Conservation (phyloP, 2,329 filamentous ascomycete genomes). For the Annulohypoxylon truncatum region DNA sequence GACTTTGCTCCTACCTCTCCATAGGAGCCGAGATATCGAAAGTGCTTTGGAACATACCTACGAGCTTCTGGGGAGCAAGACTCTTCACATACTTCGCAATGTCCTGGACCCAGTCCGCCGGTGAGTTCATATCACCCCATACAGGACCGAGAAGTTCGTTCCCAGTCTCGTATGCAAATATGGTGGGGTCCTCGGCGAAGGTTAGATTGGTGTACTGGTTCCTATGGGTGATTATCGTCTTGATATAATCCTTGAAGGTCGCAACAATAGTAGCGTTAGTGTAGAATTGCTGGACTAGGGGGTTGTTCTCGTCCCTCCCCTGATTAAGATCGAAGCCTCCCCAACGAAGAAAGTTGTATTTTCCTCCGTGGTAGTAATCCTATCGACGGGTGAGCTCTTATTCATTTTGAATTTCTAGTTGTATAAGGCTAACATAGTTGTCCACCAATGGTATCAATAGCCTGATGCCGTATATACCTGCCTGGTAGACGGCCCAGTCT, state of each 20-base stretch:
- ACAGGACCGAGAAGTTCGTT: conserved; percentile 60
- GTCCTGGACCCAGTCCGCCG: conserved; percentile 56
- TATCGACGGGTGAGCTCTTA: conserved; percentile 39
- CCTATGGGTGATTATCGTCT: conserved; percentile 57
- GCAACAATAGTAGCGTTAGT: conserved; percentile 56
- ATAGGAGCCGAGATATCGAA: neutral
- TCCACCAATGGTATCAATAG: conserved; percentile 60
- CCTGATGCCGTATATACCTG: conserved; percentile 57
- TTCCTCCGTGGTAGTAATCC: conserved; percentile 64
- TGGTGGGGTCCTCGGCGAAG: conserved; percentile 62
- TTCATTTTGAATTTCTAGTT: neutral
- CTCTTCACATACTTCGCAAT: conserved; percentile 57
- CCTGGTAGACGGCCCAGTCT: conserved; percentile 61
- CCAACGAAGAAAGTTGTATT: conserved; percentile 61
- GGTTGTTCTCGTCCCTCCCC: conserved; percentile 51
- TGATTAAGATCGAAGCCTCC: conserved; percentile 57
- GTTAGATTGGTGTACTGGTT: conserved; percentile 60
- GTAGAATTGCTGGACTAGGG: conserved; percentile 59
- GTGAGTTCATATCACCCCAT: conserved; percentile 59
- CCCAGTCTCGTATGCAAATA: conserved; percentile 62
- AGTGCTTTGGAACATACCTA: conserved; percentile 55
- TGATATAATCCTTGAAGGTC: conserved; percentile 60
- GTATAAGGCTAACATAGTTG: conserved; percentile 54
- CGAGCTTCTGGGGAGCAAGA: conserved; percentile 57
- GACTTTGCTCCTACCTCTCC: neutral